Conservation (phyloP, 495 filamentous ascomycete genomes). For the Tricharina praecox region DNA sequence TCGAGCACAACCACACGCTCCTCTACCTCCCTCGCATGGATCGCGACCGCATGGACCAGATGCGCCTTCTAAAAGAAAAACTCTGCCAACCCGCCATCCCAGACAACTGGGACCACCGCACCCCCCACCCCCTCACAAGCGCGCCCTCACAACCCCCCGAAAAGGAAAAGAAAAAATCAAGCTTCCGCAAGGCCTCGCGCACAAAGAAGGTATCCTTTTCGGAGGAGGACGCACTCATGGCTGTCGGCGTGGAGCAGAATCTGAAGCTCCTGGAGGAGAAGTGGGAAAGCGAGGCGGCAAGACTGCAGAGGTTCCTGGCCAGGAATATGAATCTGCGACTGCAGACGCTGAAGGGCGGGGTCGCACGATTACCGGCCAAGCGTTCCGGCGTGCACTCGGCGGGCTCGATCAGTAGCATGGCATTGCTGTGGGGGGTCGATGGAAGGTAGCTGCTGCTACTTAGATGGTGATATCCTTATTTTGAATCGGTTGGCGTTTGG, state of each 20-base stretch:
- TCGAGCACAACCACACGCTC: conserved; percentile 49
- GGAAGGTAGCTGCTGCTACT: not conserved
- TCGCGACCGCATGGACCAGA: conserved; percentile 41
- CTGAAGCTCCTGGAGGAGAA: conserved; percentile 24
- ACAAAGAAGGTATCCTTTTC: conserved; percentile 18
- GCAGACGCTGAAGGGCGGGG: too few relatives aligned
- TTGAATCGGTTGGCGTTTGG: too few relatives aligned
- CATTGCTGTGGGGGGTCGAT: not conserved
- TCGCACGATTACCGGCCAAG: not conserved
- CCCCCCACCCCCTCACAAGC: too few relatives aligned
- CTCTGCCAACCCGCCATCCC: conserved; percentile 12
- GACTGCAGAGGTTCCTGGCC: conserved; percentile 13
- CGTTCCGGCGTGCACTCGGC: not conserved
- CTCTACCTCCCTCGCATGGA: conserved; percentile 51
- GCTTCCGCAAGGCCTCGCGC: conserved; percentile 7
- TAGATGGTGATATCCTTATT: too few relatives aligned
- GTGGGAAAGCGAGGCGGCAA: conserved; percentile 24
- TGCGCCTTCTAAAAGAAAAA: conserved; percentile 39
- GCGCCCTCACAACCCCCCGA: not conserved
- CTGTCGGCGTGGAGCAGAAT: conserved; percentile 15
- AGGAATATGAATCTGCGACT: conserved; percentile 12
- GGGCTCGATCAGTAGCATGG: not conserved
- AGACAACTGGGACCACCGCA: not conserved
- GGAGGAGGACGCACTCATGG: conserved; percentile 9
- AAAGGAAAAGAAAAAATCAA: not conserved